Conservation (phyloP, 306 rosid species). For the Mucuna pruriens region DNA sequence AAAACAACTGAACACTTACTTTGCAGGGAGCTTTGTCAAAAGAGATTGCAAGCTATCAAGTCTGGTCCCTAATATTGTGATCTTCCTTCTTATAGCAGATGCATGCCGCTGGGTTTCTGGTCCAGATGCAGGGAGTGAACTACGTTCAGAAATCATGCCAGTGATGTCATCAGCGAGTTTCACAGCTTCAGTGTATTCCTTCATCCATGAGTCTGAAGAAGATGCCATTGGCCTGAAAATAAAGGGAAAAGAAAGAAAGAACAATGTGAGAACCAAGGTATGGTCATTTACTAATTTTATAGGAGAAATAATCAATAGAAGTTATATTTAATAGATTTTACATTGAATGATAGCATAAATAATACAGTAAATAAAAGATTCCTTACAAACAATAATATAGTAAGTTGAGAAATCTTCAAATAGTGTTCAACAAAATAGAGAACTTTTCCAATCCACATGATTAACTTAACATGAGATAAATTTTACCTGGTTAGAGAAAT, state of each 20-base stretch:
- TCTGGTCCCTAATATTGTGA: conserved; percentile 92
- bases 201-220: conserved; percentile 91
- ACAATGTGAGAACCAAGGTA: neutral
- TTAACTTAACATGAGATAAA: conserved; percentile 4
- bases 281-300: neutral
- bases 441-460: neutral
- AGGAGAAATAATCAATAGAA: conserved; percentile 12
- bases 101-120: conserved; percentile 93
- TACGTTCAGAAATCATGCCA: conserved; percentile 87
- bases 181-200: conserved; percentile 89
- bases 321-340: neutral
- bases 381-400: neutral
- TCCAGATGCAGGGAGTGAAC: conserved; percentile 72
- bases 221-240: conserved; percentile 76
- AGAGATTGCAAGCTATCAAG: conserved; percentile 92
- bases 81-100: conserved; percentile 94
- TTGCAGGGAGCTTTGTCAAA: conserved; percentile 80
- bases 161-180: conserved; percentile 89
- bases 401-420: neutral
- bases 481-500: neutral
- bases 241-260: neutral
- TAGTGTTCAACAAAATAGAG: neutral
- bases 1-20: conserved; percentile 58
- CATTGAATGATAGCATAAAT: neutral
- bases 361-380: conserved; percentile 4